Base-by-base conservation (phyloP, 2,329 filamentous ascomycete genomes). In the Curvularia spicifera region DNA sequence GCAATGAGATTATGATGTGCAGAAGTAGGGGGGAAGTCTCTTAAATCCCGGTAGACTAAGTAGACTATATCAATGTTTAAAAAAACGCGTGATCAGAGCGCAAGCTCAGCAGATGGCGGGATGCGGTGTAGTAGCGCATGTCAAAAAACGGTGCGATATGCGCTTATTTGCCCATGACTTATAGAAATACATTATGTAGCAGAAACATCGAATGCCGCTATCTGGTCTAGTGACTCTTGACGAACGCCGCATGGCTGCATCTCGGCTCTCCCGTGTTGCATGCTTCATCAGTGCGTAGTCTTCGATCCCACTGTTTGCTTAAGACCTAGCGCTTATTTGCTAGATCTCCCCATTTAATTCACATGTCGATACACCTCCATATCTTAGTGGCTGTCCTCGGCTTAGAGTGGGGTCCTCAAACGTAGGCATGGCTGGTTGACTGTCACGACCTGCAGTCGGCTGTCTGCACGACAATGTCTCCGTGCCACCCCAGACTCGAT, bases 71-170 rank as follows among this genome's bases (percentile, higher is more conserved):
- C 26, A 28, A 42, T 22, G 12, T 51, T 43, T 24, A 44, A 39
- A 37, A 37, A 37, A 37, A 46, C 31, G 22, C 29, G n/a, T 22
- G 31, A 42, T 24, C 51, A 4, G 28, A 15, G 31, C 20, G 10
- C 42, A 20, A 5, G n/a, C 48, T 35, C 13, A 24, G 29, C 28
- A 10, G 15, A n/a, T 40, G 12, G 33, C 24, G 26, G 15, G 24
- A 47, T 51, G 18, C 26, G 20, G 37, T 49, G 47, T 50, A 24
- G 35, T 50, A 50, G 47, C 47, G 47, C 33, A 50, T 31, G 47
- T 50, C 47, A 50, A 50, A 50, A 50, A 50, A 50, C 47, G 47
- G 35, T 37, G 35, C 47, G 47, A 50, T 20, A 29, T 50, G 47
- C 18, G 18, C 35, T 40, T 29, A 40, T 50, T 50, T 8, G 47